Evolutionary conservation across 805 yeast genomes (phyloP), one percentile per base, ranked within the genome.

Genomic region (Lipomyces oligophaga): DNA sequence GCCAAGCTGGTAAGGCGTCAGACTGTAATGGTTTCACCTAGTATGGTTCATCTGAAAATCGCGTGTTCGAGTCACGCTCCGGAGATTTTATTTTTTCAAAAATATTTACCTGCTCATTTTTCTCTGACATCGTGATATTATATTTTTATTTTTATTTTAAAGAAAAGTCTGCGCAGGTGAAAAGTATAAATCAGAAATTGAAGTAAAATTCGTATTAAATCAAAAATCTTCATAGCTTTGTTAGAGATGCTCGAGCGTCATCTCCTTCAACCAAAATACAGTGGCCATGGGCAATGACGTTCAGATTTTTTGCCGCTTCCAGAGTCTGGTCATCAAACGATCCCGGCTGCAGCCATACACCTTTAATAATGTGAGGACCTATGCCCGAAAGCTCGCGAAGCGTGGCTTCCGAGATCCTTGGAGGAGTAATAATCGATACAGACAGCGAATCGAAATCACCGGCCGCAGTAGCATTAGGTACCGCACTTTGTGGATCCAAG

Each of bases 341-440:
- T 0, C 94, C 95, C 0, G 95, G 95, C 60, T 85, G 95, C 55
- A 83, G 80, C 95, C 95, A 86, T 13, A 84, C 67, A 1, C 81
- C 79, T 57, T 74, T 75, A 13, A 83, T 66, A 0, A 65, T 45
- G 1, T 55, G 47, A 2, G 52, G 54, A 7, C 60, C 60, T 4
- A 60, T 43, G 13, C 59, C 41, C 25, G 63, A 58, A 47, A 76
- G 64, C 13, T 70, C 70, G 8, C 69, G 63, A 30, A 80, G 59
- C 0, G 72, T 61, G 5, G 71, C 62, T 15, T 73, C 67, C 1
- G 87, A 77, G 3, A 81, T 74, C 0, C 61, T 60, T 1, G 95
- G 93, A 2, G 94, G 89, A 0, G 95, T 85, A 42, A 85, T 78
- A 34, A 86, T 80, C 25, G 86, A 79, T 5, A 83, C 63, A 49